A percentile compares a stretch with the other conserved stretches of the same genome.
These are phyloP conservation scores for Hymenoscyphus salicellus DNA, from an alignment of 2,329 filamentous ascomycete species.

Conservation along the genomic window DNA sequence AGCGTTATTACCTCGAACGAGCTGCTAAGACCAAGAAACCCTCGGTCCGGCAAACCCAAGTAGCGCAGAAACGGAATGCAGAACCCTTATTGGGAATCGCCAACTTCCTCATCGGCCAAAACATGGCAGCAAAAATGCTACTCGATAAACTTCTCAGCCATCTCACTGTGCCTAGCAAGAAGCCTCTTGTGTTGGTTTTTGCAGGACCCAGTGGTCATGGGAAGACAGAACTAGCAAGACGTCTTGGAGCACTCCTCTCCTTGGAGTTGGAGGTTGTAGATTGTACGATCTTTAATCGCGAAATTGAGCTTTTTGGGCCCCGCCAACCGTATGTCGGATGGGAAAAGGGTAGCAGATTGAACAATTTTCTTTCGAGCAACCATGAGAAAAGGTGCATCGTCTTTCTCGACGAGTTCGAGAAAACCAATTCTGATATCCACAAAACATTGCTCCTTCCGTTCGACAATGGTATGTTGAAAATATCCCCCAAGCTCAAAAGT, in stretches of 20 bases:
- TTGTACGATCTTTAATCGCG: slow-evolving; percentile 39
- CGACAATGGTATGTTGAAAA: slow-evolving; percentile 39
- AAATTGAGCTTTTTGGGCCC: slow-evolving; percentile 45
- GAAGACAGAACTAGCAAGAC: slow-evolving; percentile 47
- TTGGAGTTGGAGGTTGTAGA: slow-evolving; percentile 41
- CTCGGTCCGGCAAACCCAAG: slow-evolving; percentile 29
- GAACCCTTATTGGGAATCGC: slow-evolving; percentile 35
- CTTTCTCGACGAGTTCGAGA: slow-evolving; percentile 51
- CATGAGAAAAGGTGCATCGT: slow-evolving; percentile 41
- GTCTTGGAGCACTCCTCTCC: slow-evolving; percentile 42
- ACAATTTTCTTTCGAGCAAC: slow-evolving; percentile 46
- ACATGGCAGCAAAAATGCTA: slow-evolving; percentile 30
- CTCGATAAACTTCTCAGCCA: slow-evolving; percentile 35
- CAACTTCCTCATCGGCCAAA: slow-evolving; percentile 40
- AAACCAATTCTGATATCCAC: slow-evolving; percentile 37
- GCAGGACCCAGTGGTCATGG: slow-evolving; percentile 48
- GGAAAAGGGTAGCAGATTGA: slow-evolving; percentile 42
- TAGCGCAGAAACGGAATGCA: slow-evolving; percentile 29
- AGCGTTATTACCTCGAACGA: slow-evolving; percentile 36
- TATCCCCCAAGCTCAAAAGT: background rate
- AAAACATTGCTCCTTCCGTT: slow-evolving; percentile 45
- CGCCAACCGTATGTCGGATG: slow-evolving; percentile 36
- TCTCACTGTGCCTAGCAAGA: slow-evolving; percentile 30
- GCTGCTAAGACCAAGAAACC: slow-evolving; percentile 27
- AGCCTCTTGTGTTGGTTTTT: slow-evolving; percentile 43